Conservation (phyloP, 495 filamentous ascomycete genomes). For the Penicillium robsamsonii region DNA sequence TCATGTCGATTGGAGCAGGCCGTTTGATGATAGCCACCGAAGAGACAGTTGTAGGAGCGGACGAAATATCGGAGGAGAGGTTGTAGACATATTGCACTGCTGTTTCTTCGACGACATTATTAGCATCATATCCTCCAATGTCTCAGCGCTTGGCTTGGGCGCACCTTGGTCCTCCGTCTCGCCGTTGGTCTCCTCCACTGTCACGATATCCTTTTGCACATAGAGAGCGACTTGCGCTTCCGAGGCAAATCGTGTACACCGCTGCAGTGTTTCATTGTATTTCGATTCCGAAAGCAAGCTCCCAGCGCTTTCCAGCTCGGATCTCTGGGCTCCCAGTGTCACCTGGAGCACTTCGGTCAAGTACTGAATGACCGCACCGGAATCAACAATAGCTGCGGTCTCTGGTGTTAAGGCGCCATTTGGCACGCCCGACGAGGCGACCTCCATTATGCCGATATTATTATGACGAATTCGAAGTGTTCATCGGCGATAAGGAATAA, state of each 20-base stretch:
- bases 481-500: constrained; percentile 33
- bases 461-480: constrained; percentile 20
- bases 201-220: constrained; percentile 76
- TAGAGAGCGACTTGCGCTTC: constrained; percentile 87
- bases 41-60: constrained; percentile 71
- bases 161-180: constrained; percentile 46
- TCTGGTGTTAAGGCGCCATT: constrained; percentile 48
- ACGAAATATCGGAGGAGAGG: constrained; percentile 76
- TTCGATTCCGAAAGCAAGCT: constrained; percentile 74
- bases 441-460: constrained; percentile 46
- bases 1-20: constrained; percentile 78
- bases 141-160: constrained; percentile 10
- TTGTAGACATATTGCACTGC: constrained; percentile 63
- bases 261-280: constrained; percentile 73
- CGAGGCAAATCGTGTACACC: constrained; percentile 84
- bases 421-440: constrained; percentile 45
- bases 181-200: constrained; percentile 52
- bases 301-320: constrained; percentile 74
- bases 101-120: constrained; percentile 21
- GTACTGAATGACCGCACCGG: constrained; percentile 70
- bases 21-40: constrained; percentile 89
- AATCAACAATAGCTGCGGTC: constrained; percentile 48
- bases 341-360: constrained; percentile 74
- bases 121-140: constrained; percentile 5
- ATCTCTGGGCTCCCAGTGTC: constrained; percentile 76